These are phyloP conservation scores for Trichosanthes cucumerina DNA, from an alignment of 306 rosid genomes.

Conservation along the genomic window DNA sequence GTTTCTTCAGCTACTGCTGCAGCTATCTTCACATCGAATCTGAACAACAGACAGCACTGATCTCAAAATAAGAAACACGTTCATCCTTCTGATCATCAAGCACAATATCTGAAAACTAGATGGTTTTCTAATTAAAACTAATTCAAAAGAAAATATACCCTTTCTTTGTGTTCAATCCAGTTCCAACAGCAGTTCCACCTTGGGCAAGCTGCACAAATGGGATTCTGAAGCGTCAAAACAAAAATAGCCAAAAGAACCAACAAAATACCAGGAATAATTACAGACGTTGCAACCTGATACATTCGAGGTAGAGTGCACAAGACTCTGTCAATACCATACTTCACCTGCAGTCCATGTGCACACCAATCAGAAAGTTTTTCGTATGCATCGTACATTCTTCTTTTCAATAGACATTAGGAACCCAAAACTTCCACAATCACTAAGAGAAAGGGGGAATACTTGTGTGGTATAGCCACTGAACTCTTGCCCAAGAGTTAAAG, in stretches of 20 bases:
- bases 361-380: slow-evolving; percentile 15
- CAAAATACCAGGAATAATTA: background rate
- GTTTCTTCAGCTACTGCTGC: slow-evolving; percentile 93
- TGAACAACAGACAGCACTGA: slow-evolving; percentile 19
- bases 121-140: background rate
- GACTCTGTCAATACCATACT: slow-evolving; percentile 82
- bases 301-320: slow-evolving; percentile 60
- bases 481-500: slow-evolving; percentile 97
- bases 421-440: background rate
- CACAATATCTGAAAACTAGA: background rate
- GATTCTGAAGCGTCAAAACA: slow-evolving; percentile 5
- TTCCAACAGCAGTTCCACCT: slow-evolving; percentile 99
- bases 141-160: slow-evolving; percentile 42
- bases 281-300: slow-evolving; percentile 59
- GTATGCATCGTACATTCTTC: slow-evolving; percentile 5
- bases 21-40: slow-evolving; percentile 94
- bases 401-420: background rate
- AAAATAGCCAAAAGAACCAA: background rate
- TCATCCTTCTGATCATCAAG: background rate
- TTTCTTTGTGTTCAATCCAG: slow-evolving; percentile 95
- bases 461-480: slow-evolving; percentile 97
- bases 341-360: slow-evolving; percentile 54
- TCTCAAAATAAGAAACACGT: background rate
- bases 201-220: slow-evolving; percentile 81
- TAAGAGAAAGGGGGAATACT: slow-evolving; percentile 33